These are phyloP conservation scores for Nakaseomyces bracarensis DNA, from an alignment of 1,139 yeast genomes.

Conservation along the genomic window DNA sequence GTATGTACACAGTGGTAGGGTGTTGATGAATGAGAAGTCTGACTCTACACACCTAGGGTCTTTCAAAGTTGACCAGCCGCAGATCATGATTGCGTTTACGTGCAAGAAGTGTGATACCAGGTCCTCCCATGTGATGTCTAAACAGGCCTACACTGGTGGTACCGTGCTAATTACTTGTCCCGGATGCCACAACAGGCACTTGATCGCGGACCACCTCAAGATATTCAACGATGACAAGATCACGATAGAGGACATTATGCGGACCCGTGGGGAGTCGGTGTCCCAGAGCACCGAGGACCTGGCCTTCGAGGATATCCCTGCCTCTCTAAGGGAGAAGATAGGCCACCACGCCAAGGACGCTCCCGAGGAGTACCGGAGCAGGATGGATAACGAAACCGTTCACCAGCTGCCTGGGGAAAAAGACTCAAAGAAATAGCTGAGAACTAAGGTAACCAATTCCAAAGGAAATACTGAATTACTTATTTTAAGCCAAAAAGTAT, in stretches of 20 bases:
- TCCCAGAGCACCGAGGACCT: constrained; percentile 54
- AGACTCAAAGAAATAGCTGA: constrained; percentile 5
- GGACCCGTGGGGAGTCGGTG: constrained; percentile 66
- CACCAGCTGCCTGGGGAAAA: constrained; percentile 16
- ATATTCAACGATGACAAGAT: constrained; percentile 66
- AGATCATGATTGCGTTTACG: constrained; percentile 81
- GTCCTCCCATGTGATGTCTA: constrained; percentile 79
- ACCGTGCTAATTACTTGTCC: constrained; percentile 90
- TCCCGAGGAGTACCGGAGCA: constrained; percentile 34
- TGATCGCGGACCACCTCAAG: constrained; percentile 85
- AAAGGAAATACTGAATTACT: background rate
- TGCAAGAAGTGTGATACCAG: constrained; percentile 82
- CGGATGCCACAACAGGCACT: constrained; percentile 76
- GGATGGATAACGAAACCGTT: constrained; percentile 17
- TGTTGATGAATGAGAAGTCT: background rate
- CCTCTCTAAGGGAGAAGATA: constrained; percentile 43
- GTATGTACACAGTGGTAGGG: background rate
- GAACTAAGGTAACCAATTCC: constrained; percentile 6
- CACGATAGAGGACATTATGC: constrained; percentile 72
- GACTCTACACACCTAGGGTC: background rate
- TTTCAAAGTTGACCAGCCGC: constrained; percentile 53
- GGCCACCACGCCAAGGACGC: constrained; percentile 64
- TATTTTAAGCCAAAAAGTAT: too few relatives aligned
- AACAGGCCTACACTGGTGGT: constrained; percentile 83
- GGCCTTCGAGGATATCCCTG: constrained; percentile 68